Evolutionary conservation across 2,329 filamentous ascomycete species (phyloP).

Genomic region (Xylaria sp.): DNA sequence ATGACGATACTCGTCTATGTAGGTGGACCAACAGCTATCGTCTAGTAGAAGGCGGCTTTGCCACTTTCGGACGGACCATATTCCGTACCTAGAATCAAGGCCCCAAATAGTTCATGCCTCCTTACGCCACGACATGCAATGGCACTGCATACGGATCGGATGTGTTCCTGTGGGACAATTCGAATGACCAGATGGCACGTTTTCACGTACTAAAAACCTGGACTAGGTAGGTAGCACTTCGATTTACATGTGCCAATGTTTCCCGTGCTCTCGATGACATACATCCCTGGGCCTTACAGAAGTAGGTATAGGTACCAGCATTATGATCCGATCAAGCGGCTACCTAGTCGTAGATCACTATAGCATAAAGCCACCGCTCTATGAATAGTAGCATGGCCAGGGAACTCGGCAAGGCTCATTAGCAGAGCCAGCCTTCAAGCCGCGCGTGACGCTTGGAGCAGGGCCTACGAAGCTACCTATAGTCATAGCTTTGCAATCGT

Average conservation of each 20-base stretch:
- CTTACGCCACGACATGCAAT: not conserved
- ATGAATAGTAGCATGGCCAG: conserved; percentile 30
- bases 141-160: not conserved
- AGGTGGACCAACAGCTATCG: not conserved
- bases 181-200: not conserved
- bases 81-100: not conserved
- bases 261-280: conserved; percentile 3
- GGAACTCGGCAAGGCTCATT: conserved; percentile 16
- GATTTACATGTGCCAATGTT: not conserved
- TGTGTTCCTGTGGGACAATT: not conserved
- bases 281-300: conserved; percentile 25
- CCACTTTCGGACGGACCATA: not conserved
- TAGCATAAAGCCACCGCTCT: conserved; percentile 23
- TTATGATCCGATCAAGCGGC: conserved; percentile 13
- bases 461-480: not conserved
- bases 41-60: not conserved
- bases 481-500: not conserved
- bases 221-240: not conserved
- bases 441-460: not conserved
- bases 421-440: conserved; percentile 7
- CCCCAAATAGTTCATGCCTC: not conserved
- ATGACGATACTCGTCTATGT: not conserved
- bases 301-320: conserved; percentile 2
- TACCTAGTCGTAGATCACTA: conserved; percentile 24
- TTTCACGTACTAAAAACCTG: not conserved